Evolutionary conservation across 2,329 filamentous ascomycete genomes (phyloP), one percentile per base, ranked within the genome.

Genomic region (Arthrobotrys sphaeroides): DNA sequence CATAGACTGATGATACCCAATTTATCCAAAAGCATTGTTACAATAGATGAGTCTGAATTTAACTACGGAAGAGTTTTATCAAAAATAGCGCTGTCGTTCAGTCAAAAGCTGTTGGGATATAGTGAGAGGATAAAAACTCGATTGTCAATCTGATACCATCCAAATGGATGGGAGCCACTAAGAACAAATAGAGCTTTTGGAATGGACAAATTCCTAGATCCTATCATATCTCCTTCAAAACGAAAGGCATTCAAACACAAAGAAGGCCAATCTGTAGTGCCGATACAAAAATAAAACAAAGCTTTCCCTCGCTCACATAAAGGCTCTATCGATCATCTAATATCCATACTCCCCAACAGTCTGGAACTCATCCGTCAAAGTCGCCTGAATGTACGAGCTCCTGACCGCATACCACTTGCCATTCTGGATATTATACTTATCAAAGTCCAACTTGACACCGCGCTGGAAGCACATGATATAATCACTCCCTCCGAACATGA

Each of bases 401-500:
- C 65, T 22, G 10, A 60, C 65, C 6, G 65, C 10, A 26, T 33
- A 69, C 65, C 65, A 69, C 20, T 69, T 60, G 16, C 42, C 33
- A 42, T 51, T 59, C 53, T 60, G n/a, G 0, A 69, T 16, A 6
- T 57, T 36, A 42, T 40, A 69, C 4, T 40, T 40, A 3, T 60
- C 42, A 16, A 80, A 80, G 53, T 78, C 24, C 26, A 78, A 69
- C 45, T 72, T 36, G 31, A 72, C 77, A n/a, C 67, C 77, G 18
- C 70, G 55, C 69, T 84, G 77, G 78, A 85, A 85, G 2, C 84
- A 81, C 24, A 82, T 67, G 16, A 84, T 81, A 16, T 83, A 79
- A 78, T 85, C 84, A 0, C 82, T 84, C 0, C 83, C 84, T 16
- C 84, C 84, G 74, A 84, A 85, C 73, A 82, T 80, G 73, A 85